Evolutionary conservation across 495 filamentous ascomycete genomes (phyloP).

Genomic region (Trichodelitschia bisporula): DNA sequence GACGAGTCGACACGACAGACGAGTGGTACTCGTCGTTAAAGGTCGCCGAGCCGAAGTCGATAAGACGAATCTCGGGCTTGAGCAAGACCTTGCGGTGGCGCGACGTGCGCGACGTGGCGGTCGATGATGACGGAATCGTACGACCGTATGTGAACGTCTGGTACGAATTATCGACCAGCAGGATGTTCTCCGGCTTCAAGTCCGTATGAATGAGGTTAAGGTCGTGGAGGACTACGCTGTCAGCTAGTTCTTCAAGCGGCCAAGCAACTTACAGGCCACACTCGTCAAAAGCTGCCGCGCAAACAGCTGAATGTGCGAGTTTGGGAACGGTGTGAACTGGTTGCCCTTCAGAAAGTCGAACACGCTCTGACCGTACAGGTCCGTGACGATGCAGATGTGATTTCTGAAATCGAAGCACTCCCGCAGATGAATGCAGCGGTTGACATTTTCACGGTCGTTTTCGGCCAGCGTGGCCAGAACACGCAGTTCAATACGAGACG

Average conservation of each 20-base stretch:
- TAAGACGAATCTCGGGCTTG: constrained; percentile 87
- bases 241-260: constrained; percentile 7
- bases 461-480: constrained; percentile 73
- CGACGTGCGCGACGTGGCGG: constrained; percentile 46
- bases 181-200: constrained; percentile 93
- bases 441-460: constrained; percentile 78
- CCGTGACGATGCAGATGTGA: constrained; percentile 97
- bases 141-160: constrained; percentile 96
- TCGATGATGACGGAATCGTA: constrained; percentile 76
- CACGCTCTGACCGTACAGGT: constrained; percentile 84
- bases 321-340: constrained; percentile 88
- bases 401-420: constrained; percentile 96
- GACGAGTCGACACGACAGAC: constrained; percentile 83
- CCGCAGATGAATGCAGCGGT: constrained; percentile 88
- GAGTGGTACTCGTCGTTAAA: constrained; percentile 98
- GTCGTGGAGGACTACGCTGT: constrained; percentile 62
- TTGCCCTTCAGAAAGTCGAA: constrained; percentile 97
- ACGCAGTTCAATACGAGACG: constrained; percentile 83
- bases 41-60: constrained; percentile 93
- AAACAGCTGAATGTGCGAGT: constrained; percentile 94
- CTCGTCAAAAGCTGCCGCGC: constrained; percentile 91
- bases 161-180: constrained; percentile 69
- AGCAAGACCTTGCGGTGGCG: constrained; percentile 71
- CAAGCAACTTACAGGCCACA: constrained; percentile 64
- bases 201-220: constrained; percentile 96